These are phyloP conservation scores for Inga oerstediana DNA, from an alignment of 306 rosid species.

Conservation along the genomic window DNA sequence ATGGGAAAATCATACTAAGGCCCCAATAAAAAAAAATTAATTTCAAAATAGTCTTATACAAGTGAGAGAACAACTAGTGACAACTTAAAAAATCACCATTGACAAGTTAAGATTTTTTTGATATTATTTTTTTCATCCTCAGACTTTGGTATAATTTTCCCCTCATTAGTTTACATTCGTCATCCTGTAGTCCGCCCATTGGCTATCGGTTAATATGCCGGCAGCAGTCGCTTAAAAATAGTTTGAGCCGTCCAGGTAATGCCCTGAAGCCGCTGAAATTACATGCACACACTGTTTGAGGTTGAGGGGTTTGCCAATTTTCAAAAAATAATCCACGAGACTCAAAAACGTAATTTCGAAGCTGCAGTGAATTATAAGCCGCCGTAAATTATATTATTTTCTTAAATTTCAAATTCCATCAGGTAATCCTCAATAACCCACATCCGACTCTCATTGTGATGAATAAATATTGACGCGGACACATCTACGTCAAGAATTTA, in stretches of 20 bases:
- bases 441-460: slow-evolving; percentile 31
- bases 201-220: background rate
- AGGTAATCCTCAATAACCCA: slow-evolving; percentile 3
- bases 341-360: background rate
- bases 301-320: background rate
- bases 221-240: background rate
- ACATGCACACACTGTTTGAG: too few species aligned
- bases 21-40: too few species aligned
- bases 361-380: slow-evolving; percentile 14
- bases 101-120: too few species aligned
- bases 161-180: background rate
- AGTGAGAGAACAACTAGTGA: too few species aligned
- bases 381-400: slow-evolving; percentile 24
- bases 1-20: too few species aligned
- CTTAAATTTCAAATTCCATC: slow-evolving; percentile 18
- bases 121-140: too few species aligned
- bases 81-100: too few species aligned
- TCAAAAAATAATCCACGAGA: background rate
- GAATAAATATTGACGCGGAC: slow-evolving; percentile 40
- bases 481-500: slow-evolving; percentile 27
- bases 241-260: background rate
- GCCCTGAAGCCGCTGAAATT: background rate
- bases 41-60: too few species aligned
- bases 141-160: too few species aligned
- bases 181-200: background rate